Evolutionary conservation across 2,329 filamentous ascomycete genomes (phyloP), one percentile per base, ranked within the genome.

Genomic region (Aspergillus aculeatinus): DNA sequence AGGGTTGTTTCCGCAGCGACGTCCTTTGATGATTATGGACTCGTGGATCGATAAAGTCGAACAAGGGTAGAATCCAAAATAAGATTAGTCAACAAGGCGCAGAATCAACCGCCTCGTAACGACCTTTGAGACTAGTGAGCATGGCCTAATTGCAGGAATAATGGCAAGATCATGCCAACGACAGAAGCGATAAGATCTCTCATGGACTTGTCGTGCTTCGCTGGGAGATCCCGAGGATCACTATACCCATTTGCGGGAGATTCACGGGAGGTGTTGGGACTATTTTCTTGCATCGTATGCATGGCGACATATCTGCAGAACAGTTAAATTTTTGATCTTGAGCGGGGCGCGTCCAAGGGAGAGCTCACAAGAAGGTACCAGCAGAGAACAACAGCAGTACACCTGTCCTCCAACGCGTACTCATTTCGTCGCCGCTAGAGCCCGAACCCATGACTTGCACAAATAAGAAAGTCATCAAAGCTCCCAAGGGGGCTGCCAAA

Each of bases 351-450:
- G 14, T 29, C 5, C 2, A 48, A 27, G 12, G 39, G 10, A 39
- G 35, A 48, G 82, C 90, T 85, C 79, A 97, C 89, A 99, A 77
- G 72, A 99, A 99, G 0, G 95, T 99, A 16, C 95, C 95, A 0
- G 90, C 95, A 0, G 92, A 96, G 73, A 99, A 99, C n/a, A 98
- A 80, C 9, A 99, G 80, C 48, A 98, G 80, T 82, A 96, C 91
- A 25, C 95, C 95, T 0, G 94, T 98, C 81, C 91, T 93, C 87
- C 92, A 97, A 68, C 88, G 86, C 59, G 90, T 87, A 21, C 82
- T 81, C 55, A 88, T 85, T 56, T 81, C 82, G 47, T 81, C 78
- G 2, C 80, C 76, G 54, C 71, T 73, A 76, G 62, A 73, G 81
- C 77, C 82, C 78, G 58, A 85, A 79, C 61, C 90, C 85, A 60